Evolutionary conservation across 2,329 filamentous ascomycete species (phyloP), one percentile per base, ranked within the genome.

Genomic region (Sporothrix mexicana): DNA sequence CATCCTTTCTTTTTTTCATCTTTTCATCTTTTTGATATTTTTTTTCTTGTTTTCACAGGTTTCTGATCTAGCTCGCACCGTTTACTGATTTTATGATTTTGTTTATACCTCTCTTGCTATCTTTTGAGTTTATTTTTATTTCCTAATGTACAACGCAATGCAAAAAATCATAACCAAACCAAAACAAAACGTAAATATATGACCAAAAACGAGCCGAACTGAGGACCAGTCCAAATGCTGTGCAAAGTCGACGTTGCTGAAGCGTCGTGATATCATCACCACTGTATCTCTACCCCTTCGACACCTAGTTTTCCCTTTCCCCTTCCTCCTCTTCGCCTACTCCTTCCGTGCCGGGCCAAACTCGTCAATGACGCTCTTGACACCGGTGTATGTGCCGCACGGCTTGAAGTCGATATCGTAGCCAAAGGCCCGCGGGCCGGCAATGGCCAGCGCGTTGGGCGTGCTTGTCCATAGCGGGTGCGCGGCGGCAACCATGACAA

Each of bases 401-500:
- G 86, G 82, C 73, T 82, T 80, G 74, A 87, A 88, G 74, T 82
- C 80, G 23, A 88, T 75, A 66, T 87, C 82, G 73, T 87, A 80
- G 3, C 80, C 80, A 69, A 82, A 78, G 0, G 80, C 79, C 55
- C 78, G 78, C 2, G 79, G 83, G 0, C 85, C 85, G 10, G 84
- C 85, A 49, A 86, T 84, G 66, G 85, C 84, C 2, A 86, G 75
- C 1, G 86, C 87, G 25, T 80, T 79, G 15, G 80, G 77, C 2
- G 84, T 86, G 53, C 83, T 82, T 0, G 84, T 87, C 86, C 87
- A 89, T 53, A 84, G 80, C 7, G 86, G 85, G 59, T 85, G 87
- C 72, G 85, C 86, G 0, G 85, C 85, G 41, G 88, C 86, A 0
- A 85, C 87, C 61, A 89, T 78, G 0, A 89, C 85, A 0, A 83